Evolutionary conservation across 1,284 basidiomycete species (phyloP), one percentile per base, ranked within the genome.

Genomic region (Sphaerobolus stellatus): DNA sequence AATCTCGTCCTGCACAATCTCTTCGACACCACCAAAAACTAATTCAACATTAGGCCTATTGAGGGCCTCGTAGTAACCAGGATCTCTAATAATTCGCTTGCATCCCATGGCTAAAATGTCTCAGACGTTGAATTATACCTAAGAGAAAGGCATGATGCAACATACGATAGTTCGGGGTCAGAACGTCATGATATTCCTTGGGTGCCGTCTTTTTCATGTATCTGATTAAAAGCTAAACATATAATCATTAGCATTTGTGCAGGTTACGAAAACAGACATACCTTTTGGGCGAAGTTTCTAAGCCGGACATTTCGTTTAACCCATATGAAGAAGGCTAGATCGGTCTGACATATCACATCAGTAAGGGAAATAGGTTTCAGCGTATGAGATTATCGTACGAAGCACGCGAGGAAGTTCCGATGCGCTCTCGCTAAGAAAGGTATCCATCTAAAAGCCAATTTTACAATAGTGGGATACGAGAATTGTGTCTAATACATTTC

Each of bases 21-120:
- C 61, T 22, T 72, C 69, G 61, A 82, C 80, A 8, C 64, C 64
- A 29, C 75, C 74, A 71, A 76, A 79, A 20, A 65, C 66, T 30
- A 84, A 59, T 29, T 68, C 67, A 28, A 85, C 78, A 61, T 86
- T 85, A 5, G 77, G 73, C 48, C 71, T 70, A 52, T 79, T 68
- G 34, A 86, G 67, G 31, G 72, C 69, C 31, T 75, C 66, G 27
- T 84, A 69, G 59, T 82, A 84, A 9, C 72, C 75, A 13, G 79
- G 76, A 60, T 84, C 79, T 46, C 79, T 66, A 25, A 84, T 77
- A 14, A 83, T 73, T 27, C 82, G 72, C 61, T 81, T 83, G 64
- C 81, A 83, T 44, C 79, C 79, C 20, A 76, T 74, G 48, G 77
- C 77, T 80, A 50, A 41, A 56, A 1, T 18, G 52, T 30, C 13